phyloP scores from a whole-genome alignment of 2,329 filamentous ascomycete species.

The Ceratocystis harringtonii region DNA sequence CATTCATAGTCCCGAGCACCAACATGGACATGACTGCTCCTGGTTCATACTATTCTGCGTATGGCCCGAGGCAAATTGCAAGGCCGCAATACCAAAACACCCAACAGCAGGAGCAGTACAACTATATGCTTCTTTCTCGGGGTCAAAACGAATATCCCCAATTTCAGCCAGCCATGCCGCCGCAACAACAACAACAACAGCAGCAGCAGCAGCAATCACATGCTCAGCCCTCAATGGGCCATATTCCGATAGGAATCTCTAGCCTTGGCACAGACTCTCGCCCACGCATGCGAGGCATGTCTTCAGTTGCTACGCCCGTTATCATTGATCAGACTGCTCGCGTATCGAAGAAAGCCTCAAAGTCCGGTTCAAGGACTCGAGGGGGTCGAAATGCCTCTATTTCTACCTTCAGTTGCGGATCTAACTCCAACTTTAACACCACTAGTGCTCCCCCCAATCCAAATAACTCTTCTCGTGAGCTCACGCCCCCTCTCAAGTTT shows the following conservation, averaged over 20 bases:
- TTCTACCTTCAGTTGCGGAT: constrained; percentile 21
- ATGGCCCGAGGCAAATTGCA: background rate
- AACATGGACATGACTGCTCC: background rate
- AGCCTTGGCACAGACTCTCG: background rate
- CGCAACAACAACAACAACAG: background rate
- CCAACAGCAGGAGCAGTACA: constrained; percentile 1
- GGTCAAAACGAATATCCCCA: background rate
- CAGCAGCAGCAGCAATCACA: constrained; percentile 20
- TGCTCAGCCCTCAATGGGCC: constrained; percentile 20
- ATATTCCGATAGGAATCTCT: background rate
- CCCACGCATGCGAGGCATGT: background rate
- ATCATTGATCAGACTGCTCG: background rate
- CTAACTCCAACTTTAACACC: constrained; percentile 31
- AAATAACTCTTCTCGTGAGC: constrained; percentile 26
- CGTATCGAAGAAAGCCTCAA: background rate
- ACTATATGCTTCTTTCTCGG: background rate
- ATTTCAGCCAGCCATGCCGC: background rate
- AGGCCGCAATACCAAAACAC: constrained; percentile 25
- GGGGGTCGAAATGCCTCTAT: background rate
- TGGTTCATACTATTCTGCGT: background rate
- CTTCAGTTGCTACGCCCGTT: background rate
- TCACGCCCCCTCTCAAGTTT: constrained; percentile 25
- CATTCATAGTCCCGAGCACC: background rate
- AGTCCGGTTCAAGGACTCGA: background rate
- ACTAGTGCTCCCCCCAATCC: constrained; percentile 35